phyloP scores from a whole-genome alignment of 106 monocot species.

The Hemerocallis citrina region DNA sequence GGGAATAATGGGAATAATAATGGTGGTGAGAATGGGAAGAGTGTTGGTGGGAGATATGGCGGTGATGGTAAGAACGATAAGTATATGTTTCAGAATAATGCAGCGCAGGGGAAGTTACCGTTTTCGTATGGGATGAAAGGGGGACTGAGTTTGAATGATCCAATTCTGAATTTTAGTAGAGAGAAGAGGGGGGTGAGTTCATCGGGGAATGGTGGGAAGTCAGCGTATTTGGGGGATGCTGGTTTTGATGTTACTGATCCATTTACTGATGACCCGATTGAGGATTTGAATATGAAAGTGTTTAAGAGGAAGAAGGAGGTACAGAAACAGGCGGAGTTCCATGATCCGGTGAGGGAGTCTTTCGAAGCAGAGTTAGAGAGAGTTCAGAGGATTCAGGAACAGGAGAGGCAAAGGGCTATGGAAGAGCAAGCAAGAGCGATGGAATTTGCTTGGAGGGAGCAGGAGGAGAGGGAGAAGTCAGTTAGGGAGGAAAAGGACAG shows the following conservation, averaged over 20 bases:
- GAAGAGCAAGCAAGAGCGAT: conserved; percentile 65
- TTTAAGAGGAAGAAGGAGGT: conserved; percentile 71
- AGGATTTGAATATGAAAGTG: conserved; percentile 46
- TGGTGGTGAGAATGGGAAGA: conserved; percentile 12
- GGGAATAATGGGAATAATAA: conserved; percentile 28
- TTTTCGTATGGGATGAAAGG: conserved; percentile 44
- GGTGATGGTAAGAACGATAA: conserved; percentile 32
- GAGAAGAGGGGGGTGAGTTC: conserved; percentile 32
- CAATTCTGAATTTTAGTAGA: conserved; percentile 31
- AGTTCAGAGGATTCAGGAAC: conserved; percentile 77
- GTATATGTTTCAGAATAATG: conserved; percentile 29
- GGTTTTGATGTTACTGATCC: conserved; percentile 45
- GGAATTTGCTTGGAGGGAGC: conserved; percentile 74
- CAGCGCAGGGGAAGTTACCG: conserved; percentile 19
- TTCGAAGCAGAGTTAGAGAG: conserved; percentile 96
- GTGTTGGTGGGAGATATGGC: conserved; percentile 12
- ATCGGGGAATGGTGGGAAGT: conserved; percentile 25
- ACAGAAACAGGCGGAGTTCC: conserved; percentile 37
- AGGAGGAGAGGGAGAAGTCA: conserved; percentile 81
- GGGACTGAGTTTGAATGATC: conserved; percentile 32
- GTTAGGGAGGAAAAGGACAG: conserved; percentile 69
- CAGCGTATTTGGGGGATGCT: conserved; percentile 32
- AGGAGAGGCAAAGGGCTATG: conserved; percentile 60
- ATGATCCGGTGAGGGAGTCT: conserved; percentile 87
- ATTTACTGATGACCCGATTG: conserved; percentile 24